Conservation (phyloP, 495 filamentous ascomycete species). For the Opeltia flavorubescens region DNA sequence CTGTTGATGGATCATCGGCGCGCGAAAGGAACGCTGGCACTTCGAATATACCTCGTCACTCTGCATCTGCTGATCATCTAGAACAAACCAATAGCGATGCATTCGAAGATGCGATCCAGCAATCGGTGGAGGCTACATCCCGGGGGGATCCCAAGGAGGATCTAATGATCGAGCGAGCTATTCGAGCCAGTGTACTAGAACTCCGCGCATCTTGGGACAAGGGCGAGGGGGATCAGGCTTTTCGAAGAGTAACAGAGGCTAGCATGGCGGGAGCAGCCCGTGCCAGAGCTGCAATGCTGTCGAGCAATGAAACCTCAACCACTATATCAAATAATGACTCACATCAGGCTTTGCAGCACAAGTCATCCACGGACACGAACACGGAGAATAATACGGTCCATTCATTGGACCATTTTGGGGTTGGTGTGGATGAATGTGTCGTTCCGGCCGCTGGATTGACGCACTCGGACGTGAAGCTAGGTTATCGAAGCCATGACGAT, state of each 20-base stretch:
- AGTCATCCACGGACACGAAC: neutral
- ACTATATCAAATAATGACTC: slow-evolving; percentile 4
- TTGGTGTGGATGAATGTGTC: slow-evolving; percentile 27
- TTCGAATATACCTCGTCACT: neutral
- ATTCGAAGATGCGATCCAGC: slow-evolving; percentile 53
- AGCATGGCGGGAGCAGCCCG: slow-evolving; percentile 22
- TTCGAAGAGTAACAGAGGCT: slow-evolving; percentile 18
- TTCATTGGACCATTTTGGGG: slow-evolving; percentile 19
- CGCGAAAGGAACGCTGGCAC: slow-evolving; percentile 6
- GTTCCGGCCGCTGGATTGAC: slow-evolving; percentile 22
- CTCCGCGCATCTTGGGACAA: slow-evolving; percentile 28
- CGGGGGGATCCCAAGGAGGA: slow-evolving; percentile 53
- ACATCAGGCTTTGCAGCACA: slow-evolving; percentile 12
- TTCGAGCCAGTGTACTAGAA: slow-evolving; percentile 51
- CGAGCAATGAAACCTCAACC: slow-evolving; percentile 9
- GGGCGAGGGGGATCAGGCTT: slow-evolving; percentile 16
- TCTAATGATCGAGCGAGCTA: slow-evolving; percentile 48
- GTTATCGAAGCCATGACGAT: slow-evolving; percentile 22
- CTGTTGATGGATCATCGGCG: slow-evolving; percentile 1
- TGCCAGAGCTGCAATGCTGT: slow-evolving; percentile 12
- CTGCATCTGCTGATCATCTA: slow-evolving; percentile 3
- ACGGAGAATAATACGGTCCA: slow-evolving; percentile 3
- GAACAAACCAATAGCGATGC: slow-evolving; percentile 23
- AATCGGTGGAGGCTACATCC: slow-evolving; percentile 54
- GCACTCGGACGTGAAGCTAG: slow-evolving; percentile 16